Percentiles rank a stretch among this genome's conserved stretches.
Evolutionary conservation across 2,329 filamentous ascomycete genomes (phyloP).

Genomic region (Fusarium coicis): DNA sequence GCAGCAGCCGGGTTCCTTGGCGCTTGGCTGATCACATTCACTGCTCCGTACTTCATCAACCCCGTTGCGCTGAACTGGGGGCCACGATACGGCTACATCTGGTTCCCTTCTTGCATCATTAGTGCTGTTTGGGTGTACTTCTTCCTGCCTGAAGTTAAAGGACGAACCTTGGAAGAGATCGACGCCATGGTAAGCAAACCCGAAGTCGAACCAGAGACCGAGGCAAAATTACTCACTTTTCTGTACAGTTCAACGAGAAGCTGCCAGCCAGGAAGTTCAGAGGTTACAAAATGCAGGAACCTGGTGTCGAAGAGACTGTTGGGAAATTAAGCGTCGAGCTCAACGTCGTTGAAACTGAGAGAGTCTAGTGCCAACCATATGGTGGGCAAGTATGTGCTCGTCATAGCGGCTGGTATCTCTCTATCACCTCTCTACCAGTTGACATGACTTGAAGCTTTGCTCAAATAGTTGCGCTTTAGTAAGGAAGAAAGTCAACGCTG

Average conservation of each 20-base stretch:
- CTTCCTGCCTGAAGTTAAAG: conserved; percentile 35
- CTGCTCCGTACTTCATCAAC: conserved; percentile 40
- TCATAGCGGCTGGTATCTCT: neutral
- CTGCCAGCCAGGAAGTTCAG: conserved; percentile 32
- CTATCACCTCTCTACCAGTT: rapidly evolving
- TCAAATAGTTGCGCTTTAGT: neutral
- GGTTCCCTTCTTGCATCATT: conserved; percentile 39
- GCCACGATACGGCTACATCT: conserved; percentile 39
- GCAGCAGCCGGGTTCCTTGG: conserved; percentile 33
- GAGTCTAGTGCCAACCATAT: neutral
- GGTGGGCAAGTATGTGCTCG: rapidly evolving
- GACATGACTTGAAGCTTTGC: too few species aligned
- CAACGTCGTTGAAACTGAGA: conserved; percentile 21
- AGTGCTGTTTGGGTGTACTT: conserved; percentile 37
- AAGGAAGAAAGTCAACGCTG: neutral
- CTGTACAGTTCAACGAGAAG: conserved; percentile 21
- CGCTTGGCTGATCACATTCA: conserved; percentile 40
- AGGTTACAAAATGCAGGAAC: conserved; percentile 1
- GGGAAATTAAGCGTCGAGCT: conserved; percentile 27
- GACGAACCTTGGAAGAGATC: conserved; percentile 37
- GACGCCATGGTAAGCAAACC: conserved; percentile 28
- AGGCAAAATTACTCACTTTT: neutral
- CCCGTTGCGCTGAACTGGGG: conserved; percentile 39
- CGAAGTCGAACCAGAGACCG: rapidly evolving
- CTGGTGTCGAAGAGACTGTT: neutral